Base-by-base conservation (phyloP, 495 filamentous ascomycete species). In the Venustampulla echinocandica region DNA sequence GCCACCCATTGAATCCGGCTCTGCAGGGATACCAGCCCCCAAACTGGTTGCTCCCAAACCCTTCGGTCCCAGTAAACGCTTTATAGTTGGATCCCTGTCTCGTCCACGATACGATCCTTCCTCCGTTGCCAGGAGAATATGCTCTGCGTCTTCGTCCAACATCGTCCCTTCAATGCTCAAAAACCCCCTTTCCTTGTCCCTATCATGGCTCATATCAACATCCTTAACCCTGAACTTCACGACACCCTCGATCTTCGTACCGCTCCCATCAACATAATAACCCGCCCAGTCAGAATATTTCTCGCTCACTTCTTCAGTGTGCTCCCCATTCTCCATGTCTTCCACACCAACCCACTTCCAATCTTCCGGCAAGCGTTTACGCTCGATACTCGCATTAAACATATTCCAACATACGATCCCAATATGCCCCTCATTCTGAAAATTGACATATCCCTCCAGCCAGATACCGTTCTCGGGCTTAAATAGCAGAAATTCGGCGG, bases 401-500 rank as follows among this genome's bases (percentile, higher is more conserved):
- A 85, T 64, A 61, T 90, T 90, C 54, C 79, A 77, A 11, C 79
- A 81, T 2, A 87, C 68, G 2, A 87, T 64, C 18, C 82, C 82
- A 1, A 90, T 56, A 57, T 87, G 81, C 7, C 78, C 77, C 47
- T 83, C 76, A n/a, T 78, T 82, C 57, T 84, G 80, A 25, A 87
- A 64, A 52, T 83, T 86, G 23, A 88, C 73, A 61, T 69, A 79
- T 10, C 80, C 85, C 42, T 84, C 75, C 19, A 89, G 62, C 25
- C 59, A 64, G 20, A 68, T 67, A 13, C 77, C 77, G 48, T 69
- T 74, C 53, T 68, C 60, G 1, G 85, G 85, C 38, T 68, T 69
- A 61, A 85, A 82, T 24, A 88, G 62, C 15, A 87, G 61, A 63
- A 89, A 85, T 14, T 82, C 81, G 0, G 81, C 83, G 0, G 80